These are phyloP conservation scores for Wakefieldia striispora DNA, from an alignment of 768 basidiomycete genomes.

Conservation along the genomic window DNA sequence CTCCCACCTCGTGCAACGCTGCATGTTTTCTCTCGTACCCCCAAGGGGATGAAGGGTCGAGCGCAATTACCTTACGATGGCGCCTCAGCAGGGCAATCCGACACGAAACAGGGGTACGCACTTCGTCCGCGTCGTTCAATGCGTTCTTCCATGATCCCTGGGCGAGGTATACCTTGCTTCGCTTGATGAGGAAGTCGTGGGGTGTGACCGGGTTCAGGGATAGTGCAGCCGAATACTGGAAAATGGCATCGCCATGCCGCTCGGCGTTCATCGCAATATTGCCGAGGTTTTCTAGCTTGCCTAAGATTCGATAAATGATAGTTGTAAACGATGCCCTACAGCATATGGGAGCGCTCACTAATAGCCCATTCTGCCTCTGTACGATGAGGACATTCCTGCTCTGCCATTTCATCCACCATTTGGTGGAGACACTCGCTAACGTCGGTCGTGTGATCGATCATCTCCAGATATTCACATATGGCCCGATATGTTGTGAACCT, in stretches of 20 bases:
- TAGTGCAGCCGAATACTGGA: neutral
- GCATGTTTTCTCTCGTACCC: constrained; percentile 2
- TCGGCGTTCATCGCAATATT: neutral
- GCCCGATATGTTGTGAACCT: neutral
- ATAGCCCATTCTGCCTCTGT: too few relatives aligned
- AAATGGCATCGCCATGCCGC: neutral
- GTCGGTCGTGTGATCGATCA: neutral
- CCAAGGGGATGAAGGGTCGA: neutral
- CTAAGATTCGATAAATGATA: too few relatives aligned
- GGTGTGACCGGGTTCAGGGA: neutral
- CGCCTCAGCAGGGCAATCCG: neutral
- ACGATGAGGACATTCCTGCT: too few relatives aligned
- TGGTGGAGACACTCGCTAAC: neutral
- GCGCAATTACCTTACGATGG: neutral
- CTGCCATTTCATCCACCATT: neutral
- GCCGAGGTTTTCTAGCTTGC: too few relatives aligned
- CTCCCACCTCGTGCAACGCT: constrained; percentile 3
- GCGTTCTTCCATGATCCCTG: constrained; percentile 6
- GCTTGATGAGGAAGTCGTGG: constrained; percentile 5
- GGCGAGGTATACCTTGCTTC: constrained; percentile 4
- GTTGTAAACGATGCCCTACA: too few relatives aligned
- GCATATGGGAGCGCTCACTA: too few relatives aligned
- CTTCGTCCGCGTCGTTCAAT: constrained; percentile 6
- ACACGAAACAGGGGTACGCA: neutral
- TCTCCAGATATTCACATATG: neutral